A percentile compares a stretch with the other conserved stretches of the same genome.
phyloP scores from a whole-genome alignment of 495 filamentous ascomycete species.

The Penicillium roqueforti region DNA sequence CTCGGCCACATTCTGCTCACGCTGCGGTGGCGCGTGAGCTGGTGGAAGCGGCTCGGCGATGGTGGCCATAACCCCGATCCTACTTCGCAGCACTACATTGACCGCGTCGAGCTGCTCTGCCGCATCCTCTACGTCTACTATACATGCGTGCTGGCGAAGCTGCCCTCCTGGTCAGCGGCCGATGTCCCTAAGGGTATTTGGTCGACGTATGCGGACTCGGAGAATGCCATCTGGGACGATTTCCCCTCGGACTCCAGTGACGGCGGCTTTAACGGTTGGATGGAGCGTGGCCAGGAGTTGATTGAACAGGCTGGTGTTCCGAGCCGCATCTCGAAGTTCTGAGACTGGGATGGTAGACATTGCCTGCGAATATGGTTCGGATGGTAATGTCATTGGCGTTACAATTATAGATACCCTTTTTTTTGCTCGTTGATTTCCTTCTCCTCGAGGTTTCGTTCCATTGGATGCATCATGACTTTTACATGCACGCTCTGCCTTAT shows the following conservation, averaged over 20 bases:
- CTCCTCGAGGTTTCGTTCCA: conserved; percentile 1
- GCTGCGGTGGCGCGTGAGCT: conserved; percentile 48
- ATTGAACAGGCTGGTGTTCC: conserved; percentile 46
- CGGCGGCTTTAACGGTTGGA: conserved; percentile 42
- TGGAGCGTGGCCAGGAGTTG: conserved; percentile 38
- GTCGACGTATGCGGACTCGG: conserved; percentile 45
- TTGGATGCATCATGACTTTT: conserved; percentile 19
- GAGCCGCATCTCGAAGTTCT: conserved; percentile 28
- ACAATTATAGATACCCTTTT: conserved; percentile 39
- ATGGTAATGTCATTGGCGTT: conserved; percentile 26
- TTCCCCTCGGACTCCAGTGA: conserved; percentile 43
- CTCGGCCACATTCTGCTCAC: conserved; percentile 45
- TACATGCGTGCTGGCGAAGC: conserved; percentile 45
- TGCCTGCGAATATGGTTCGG: conserved; percentile 16
- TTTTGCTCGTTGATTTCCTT: conserved; percentile 14
- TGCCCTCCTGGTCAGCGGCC: conserved; percentile 40
- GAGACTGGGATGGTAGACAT: neutral
- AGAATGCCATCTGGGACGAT: conserved; percentile 43
- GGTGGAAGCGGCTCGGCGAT: conserved; percentile 48
- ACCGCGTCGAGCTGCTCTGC: conserved; percentile 46
- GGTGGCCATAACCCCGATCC: conserved; percentile 42
- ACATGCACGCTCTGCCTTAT: conserved; percentile 13
- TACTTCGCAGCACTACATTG: conserved; percentile 42
- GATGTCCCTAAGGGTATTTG: conserved; percentile 43
- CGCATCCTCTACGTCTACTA: conserved; percentile 50